Evolutionary conservation across 2,329 filamentous ascomycete genomes (phyloP).

Genomic region (Penicillium hesseltinei): DNA sequence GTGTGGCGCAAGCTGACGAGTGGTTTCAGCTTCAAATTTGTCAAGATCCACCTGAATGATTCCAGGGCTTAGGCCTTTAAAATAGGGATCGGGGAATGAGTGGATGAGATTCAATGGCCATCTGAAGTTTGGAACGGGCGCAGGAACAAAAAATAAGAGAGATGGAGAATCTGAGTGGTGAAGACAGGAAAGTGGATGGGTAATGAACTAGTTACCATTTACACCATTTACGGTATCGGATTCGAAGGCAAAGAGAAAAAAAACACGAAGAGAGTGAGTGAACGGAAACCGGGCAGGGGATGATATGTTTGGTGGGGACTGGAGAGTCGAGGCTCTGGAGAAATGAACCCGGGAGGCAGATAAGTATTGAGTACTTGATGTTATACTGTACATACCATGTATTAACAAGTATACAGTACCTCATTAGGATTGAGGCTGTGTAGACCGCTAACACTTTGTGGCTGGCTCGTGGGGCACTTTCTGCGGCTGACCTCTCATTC

Average conservation of each 20-base stretch:
- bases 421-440: constrained; percentile 25
- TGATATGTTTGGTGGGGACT: constrained; percentile 9
- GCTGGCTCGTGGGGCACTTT: constrained; percentile 18
- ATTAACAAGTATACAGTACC: constrained; percentile 11
- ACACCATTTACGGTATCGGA: not conserved
- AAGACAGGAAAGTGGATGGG: not conserved
- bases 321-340: constrained; percentile 26
- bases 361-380: constrained; percentile 14
- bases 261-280: not conserved
- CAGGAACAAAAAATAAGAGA: constrained; percentile 7
- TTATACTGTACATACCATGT: rapidly evolving
- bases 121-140: constrained; percentile 16
- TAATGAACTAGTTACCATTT: not conserved
- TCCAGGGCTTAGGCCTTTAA: constrained; percentile 23
- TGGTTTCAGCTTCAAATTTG: constrained; percentile 37
- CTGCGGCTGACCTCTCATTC: constrained; percentile 6
- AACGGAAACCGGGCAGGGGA: constrained; percentile 10
- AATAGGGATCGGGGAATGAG: constrained; percentile 29
- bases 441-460: constrained; percentile 21
- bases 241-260: not conserved
- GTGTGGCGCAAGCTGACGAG: constrained; percentile 48
- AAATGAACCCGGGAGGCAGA: constrained; percentile 17
- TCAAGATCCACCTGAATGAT: constrained; percentile 19
- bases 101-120: constrained; percentile 15
- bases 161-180: constrained; percentile 8